Base-by-base conservation (phyloP, 2,329 filamentous ascomycete genomes). In the Neofusicoccum kwambonambiense region DNA sequence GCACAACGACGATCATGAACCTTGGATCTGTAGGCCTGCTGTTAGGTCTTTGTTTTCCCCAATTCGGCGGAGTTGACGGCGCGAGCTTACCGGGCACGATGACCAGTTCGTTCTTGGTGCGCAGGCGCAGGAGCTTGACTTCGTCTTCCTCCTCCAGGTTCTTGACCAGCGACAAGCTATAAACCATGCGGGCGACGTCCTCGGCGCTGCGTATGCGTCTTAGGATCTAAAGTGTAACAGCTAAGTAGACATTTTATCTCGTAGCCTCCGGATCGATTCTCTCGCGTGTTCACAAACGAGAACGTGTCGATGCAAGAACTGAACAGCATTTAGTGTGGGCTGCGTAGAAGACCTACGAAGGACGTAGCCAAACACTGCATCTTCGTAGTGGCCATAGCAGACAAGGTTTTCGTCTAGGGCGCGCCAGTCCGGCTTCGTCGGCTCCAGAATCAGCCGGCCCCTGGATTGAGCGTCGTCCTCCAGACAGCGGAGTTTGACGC, bases 71-170 rank as follows among this genome's bases (percentile, higher is more conserved):
- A 2, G n/a, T 31, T 13, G 13, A n/a, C n/a, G 9, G 13, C 22
- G 0, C 4, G 31, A 35, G 31, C 76, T 52, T 74, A 83, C 82
- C 82, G 62, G 90, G 91, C 19, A 94, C 89, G 72, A 95, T 91
- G 66, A 95, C 89, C 67, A 95, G 80, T 76, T 96, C 92, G 70
- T 93, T 90, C 76, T 91, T 93, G n/a, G 91, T 94, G 69, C 92
- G 85, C 68, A 96, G 75, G 68, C 91, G 84, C 60, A 95, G 77
- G 54, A 95, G 81, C 78, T 89, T 92, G 68, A 93, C 78, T 74
- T 93, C 91, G 71, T 95, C 91, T 79, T 93, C 89, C 37, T 84
- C 82, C 72, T 93, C 90, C 70, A 94, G 79, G 66, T 89, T 89
- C 67, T 88, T 83, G n/a, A 93, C 87, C 69, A 94, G 78, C 45